These are phyloP conservation scores for Pezizomycotina sp. DNA, from an alignment of 2,329 filamentous ascomycete genomes.

Conservation along the genomic window DNA sequence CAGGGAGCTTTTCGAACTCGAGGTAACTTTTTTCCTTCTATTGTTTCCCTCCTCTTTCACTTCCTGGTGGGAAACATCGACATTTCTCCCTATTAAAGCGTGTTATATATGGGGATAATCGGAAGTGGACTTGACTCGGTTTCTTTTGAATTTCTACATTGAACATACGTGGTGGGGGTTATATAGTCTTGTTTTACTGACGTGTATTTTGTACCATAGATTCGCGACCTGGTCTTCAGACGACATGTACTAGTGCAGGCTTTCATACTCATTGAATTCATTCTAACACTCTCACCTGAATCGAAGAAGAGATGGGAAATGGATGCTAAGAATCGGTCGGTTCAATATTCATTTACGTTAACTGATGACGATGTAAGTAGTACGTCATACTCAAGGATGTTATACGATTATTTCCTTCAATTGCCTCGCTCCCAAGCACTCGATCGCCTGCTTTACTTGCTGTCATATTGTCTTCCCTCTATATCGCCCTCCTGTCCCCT, in stretches of 20 bases:
- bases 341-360: conserved; percentile 57
- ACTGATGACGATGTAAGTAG: conserved; percentile 57
- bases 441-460: background rate
- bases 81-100: too few species aligned
- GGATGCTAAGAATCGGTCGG: conserved; percentile 60
- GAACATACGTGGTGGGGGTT: background rate
- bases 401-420: background rate
- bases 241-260: conserved; percentile 89
- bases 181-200: background rate
- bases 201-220: conserved; percentile 40
- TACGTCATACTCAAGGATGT: conserved; percentile 9
- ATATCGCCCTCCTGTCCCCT: background rate
- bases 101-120: too few species aligned
- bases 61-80: too few species aligned
- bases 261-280: conserved; percentile 83
- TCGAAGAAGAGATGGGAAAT: conserved; percentile 59
- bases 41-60: conserved; percentile 21
- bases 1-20: conserved; percentile 83
- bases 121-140: too few species aligned
- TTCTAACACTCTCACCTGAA: conserved; percentile 71
- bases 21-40: too few species aligned
- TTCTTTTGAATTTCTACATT: too few species aligned
- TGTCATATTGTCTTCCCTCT: background rate
- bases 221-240: conserved; percentile 86
- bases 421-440: background rate